Percentiles rank a stretch among this genome's conserved stretches.
Evolutionary conservation across 257 asterid genomes (phyloP).

Genomic region (Rhazya stricta): DNA sequence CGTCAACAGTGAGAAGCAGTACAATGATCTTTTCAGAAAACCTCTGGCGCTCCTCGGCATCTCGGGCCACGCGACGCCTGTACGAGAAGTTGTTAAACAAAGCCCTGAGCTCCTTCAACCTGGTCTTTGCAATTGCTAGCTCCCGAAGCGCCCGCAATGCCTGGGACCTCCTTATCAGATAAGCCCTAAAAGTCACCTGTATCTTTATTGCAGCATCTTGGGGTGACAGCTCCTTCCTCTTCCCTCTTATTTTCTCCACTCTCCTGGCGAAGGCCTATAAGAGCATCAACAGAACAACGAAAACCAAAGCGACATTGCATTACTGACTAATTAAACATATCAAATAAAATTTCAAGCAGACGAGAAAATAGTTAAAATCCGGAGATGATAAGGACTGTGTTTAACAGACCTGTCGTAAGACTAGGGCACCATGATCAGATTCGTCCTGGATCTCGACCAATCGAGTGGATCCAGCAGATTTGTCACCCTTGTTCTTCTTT

Average conservation of each 20-base stretch:
- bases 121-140: constrained; percentile 85
- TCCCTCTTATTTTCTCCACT: constrained; percentile 62
- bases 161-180: constrained; percentile 72
- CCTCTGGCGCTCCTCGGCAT: constrained; percentile 86
- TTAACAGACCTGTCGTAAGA: constrained; percentile 64
- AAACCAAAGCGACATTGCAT: not conserved
- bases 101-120: constrained; percentile 83
- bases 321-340: not conserved
- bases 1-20: constrained; percentile 86
- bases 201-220: constrained; percentile 71
- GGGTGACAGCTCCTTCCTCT: constrained; percentile 60
- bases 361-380: not conserved
- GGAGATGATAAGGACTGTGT: not conserved
- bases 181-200: constrained; percentile 67
- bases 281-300: not conserved
- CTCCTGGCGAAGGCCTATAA: constrained; percentile 72
- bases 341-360: not conserved
- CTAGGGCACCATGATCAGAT: constrained; percentile 54
- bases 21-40: constrained; percentile 89
- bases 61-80: constrained; percentile 57
- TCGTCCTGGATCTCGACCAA: constrained; percentile 64
- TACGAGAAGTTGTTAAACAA: constrained; percentile 87
- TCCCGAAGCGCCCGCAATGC: constrained; percentile 85
- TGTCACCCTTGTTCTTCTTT: constrained; percentile 34
- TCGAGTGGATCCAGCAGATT: constrained; percentile 29